Conservation (phyloP, 495 filamentous ascomycete species). For the Xylaria intraflava region DNA sequence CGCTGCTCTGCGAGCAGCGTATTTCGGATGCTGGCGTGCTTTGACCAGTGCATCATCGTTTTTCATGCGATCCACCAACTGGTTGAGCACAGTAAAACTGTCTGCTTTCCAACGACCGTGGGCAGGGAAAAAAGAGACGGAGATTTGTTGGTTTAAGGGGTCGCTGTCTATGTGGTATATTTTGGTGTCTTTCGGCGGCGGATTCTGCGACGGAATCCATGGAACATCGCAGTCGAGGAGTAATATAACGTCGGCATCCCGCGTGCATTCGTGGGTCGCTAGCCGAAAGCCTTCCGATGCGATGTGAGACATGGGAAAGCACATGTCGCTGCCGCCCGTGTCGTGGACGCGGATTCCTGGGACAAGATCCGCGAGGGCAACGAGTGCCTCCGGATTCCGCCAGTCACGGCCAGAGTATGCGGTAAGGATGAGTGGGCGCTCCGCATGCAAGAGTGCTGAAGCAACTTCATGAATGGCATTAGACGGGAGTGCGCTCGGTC, state of each 20-base stretch:
- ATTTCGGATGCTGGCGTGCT: slow-evolving; percentile 13
- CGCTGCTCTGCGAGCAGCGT: slow-evolving; percentile 6
- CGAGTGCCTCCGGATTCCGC: slow-evolving; percentile 51
- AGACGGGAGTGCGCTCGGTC: slow-evolving; percentile 53
- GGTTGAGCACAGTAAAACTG: slow-evolving; percentile 28
- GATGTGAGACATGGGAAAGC: slow-evolving; percentile 62
- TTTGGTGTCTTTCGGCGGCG: slow-evolving; percentile 43
- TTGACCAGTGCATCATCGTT: background rate
- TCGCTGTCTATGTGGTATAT: slow-evolving; percentile 66
- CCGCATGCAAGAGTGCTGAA: slow-evolving; percentile 52
- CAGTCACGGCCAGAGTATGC: slow-evolving; percentile 63
- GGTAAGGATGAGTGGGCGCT: slow-evolving; percentile 60
- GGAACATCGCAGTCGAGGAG: slow-evolving; percentile 73
- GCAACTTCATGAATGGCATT: slow-evolving; percentile 53
- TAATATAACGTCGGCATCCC: slow-evolving; percentile 64
- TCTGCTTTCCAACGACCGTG: slow-evolving; percentile 33
- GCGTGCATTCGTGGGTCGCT: slow-evolving; percentile 57
- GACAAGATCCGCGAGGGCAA: slow-evolving; percentile 56
- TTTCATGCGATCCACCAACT: slow-evolving; percentile 24
- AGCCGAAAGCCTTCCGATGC: slow-evolving; percentile 59
- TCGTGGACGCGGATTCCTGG: slow-evolving; percentile 63
- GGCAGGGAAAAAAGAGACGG: slow-evolving; percentile 43
- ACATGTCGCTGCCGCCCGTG: slow-evolving; percentile 70
- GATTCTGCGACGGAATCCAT: slow-evolving; percentile 57
- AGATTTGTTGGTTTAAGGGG: slow-evolving; percentile 66